Evolutionary conservation across 1,139 yeast genomes (phyloP).

Genomic region (Hansenula lynferdii): DNA sequence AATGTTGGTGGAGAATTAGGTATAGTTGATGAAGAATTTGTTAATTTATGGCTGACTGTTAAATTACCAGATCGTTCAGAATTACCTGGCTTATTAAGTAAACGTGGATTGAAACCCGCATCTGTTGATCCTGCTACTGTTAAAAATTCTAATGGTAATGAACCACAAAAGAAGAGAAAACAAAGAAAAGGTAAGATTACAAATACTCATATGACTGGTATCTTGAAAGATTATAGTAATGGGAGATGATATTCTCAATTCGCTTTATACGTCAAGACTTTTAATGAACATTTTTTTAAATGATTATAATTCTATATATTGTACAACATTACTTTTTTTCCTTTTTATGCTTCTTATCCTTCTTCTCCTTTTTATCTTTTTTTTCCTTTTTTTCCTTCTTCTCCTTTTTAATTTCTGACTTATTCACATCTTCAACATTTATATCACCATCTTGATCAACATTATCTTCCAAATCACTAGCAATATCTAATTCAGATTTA

Average conservation of each 20-base stretch:
- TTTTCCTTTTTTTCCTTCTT: constrained; percentile 7
- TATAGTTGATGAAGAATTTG: constrained; percentile 77
- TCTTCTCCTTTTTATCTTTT: constrained; percentile 16
- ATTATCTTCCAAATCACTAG: constrained; percentile 18
- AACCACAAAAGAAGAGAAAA: constrained; percentile 81
- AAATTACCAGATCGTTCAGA: constrained; percentile 79
- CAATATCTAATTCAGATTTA: constrained; percentile 36
- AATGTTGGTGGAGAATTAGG: constrained; percentile 74
- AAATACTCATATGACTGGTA: constrained; percentile 94
- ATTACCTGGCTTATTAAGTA: constrained; percentile 71
- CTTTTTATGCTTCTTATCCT: constrained; percentile 21
- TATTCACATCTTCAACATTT: constrained; percentile 4
- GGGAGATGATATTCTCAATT: constrained; percentile 21
- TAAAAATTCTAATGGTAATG: constrained; percentile 42
- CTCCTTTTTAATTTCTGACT: too few species aligned
- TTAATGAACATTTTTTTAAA: too few species aligned
- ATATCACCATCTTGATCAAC: constrained; percentile 6
- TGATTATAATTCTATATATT: too few species aligned
- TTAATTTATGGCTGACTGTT: constrained; percentile 72
- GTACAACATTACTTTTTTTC: too few species aligned
- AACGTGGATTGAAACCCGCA: constrained; percentile 90
- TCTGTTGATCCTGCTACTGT: constrained; percentile 93
- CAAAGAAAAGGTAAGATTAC: constrained; percentile 93
- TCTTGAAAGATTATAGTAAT: constrained; percentile 72
- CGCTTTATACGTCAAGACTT: too few species aligned